phyloP scores from a whole-genome alignment of 1,139 yeast genomes.

The Diutina neorugosa region DNA sequence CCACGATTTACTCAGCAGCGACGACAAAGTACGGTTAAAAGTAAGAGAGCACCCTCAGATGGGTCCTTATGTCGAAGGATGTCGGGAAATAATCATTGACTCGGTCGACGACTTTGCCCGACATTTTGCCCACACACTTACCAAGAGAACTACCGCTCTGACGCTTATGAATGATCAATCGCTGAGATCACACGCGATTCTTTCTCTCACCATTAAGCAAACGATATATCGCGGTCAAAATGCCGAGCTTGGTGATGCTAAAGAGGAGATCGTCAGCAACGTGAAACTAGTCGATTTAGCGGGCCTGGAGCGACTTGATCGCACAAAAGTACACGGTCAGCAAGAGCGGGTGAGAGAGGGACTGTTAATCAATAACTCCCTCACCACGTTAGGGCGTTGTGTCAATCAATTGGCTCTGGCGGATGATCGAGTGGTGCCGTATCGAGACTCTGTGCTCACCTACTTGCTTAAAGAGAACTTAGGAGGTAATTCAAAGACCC shows the following conservation, averaged over 20 bases:
- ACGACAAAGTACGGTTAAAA: conserved; percentile 17
- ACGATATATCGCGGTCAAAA: conserved; percentile 21
- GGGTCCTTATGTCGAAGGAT: conserved; percentile 63
- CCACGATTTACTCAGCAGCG: conserved; percentile 35
- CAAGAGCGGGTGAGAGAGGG: conserved; percentile 59
- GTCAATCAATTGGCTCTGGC: conserved; percentile 42
- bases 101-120: conserved; percentile 30
- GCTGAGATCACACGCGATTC: conserved; percentile 70
- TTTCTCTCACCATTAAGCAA: conserved; percentile 50
- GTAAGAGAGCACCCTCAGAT: conserved; percentile 49
- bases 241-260: conserved; percentile 33
- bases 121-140: conserved; percentile 35
- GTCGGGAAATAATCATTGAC: conserved; percentile 36
- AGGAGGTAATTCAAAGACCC: conserved; percentile 66
- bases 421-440: conserved; percentile 44
- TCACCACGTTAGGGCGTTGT: conserved; percentile 68
- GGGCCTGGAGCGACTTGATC: conserved; percentile 61
- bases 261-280: conserved; percentile 43
- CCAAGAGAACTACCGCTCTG: conserved; percentile 49
- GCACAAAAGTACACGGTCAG: conserved; percentile 56
- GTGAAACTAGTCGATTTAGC: conserved; percentile 70
- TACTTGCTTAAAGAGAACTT: conserved; percentile 61
- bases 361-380: conserved; percentile 58
- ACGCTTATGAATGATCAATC: conserved; percentile 62
- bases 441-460: conserved; percentile 61